phyloP scores from a whole-genome alignment of 1,284 basidiomycete genomes.

The Ceraceosorus guamensis region DNA sequence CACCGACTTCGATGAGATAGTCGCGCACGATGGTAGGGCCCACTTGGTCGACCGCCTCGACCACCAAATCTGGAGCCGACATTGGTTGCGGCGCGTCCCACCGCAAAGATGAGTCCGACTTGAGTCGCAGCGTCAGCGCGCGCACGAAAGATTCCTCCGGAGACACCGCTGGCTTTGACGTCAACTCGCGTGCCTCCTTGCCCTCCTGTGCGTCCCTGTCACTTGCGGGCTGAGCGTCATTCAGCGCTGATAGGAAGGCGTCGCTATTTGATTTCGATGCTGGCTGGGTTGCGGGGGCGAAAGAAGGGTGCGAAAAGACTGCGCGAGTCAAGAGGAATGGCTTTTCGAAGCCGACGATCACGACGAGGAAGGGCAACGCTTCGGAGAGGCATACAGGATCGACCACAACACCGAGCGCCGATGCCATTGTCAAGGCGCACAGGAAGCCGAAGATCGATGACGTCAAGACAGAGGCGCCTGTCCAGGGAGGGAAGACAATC shows the following conservation, averaged over 20 bases:
- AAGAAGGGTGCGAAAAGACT: slow-evolving; percentile 78
- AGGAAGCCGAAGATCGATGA: slow-evolving; percentile 83
- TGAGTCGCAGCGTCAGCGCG: slow-evolving; percentile 45
- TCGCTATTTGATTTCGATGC: slow-evolving; percentile 16
- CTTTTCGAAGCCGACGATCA: slow-evolving; percentile 96
- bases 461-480: slow-evolving; percentile 70
- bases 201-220: slow-evolving; percentile 16
- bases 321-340: slow-evolving; percentile 83
- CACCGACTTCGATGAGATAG: slow-evolving; percentile 84
- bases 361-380: slow-evolving; percentile 92
- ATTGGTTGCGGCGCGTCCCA: slow-evolving; percentile 53
- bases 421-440: slow-evolving; percentile 74
- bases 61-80: slow-evolving; percentile 74
- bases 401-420: slow-evolving; percentile 74
- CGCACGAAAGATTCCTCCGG: slow-evolving; percentile 44
- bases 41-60: slow-evolving; percentile 69
- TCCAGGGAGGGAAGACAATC: background rate
- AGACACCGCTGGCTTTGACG: slow-evolving; percentile 10
- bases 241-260: slow-evolving; percentile 17
- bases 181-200: background rate
- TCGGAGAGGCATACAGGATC: slow-evolving; percentile 90
- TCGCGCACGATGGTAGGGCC: slow-evolving; percentile 82
- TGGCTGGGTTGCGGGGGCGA: slow-evolving; percentile 48
- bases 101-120: slow-evolving; percentile 48
- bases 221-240: slow-evolving; percentile 13